phyloP scores from a whole-genome alignment of 495 filamentous ascomycete genomes.

The Aeminium ludgeri region DNA sequence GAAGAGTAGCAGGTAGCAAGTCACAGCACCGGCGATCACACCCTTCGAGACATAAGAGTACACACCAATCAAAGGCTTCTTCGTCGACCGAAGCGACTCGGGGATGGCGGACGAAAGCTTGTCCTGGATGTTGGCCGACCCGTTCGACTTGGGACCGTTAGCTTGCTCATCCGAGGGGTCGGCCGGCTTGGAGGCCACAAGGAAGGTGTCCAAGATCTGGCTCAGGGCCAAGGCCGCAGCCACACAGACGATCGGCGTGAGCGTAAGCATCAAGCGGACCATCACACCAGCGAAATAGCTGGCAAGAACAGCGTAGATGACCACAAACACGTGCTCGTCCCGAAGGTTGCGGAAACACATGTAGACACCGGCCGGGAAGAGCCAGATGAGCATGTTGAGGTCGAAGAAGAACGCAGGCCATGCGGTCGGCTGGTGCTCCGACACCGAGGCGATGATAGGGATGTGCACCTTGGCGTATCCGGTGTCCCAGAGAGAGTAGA shows the following conservation, averaged over 20 bases:
- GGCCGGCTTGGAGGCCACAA: constrained; percentile 29
- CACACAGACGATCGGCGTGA: constrained; percentile 94
- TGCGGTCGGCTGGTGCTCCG: constrained; percentile 98
- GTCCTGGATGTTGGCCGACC: constrained; percentile 26
- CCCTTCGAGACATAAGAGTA: constrained; percentile 66
- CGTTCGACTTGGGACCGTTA: constrained; percentile 34
- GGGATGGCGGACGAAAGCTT: constrained; percentile 23
- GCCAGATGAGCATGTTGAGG: constrained; percentile 93
- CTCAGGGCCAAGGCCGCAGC: constrained; percentile 81
- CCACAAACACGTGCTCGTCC: constrained; percentile 96
- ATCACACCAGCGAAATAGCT: constrained; percentile 99
- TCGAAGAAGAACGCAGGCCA: constrained; percentile 99
- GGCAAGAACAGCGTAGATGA: constrained; percentile 86
- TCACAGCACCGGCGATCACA: constrained; percentile 50
- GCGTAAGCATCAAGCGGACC: constrained; percentile 95
- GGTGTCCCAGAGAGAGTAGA: constrained; percentile 99
- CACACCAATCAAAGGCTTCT: constrained; percentile 62
- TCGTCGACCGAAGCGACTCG: constrained; percentile 47
- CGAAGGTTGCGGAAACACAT: constrained; percentile 87
- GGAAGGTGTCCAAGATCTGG: constrained; percentile 75
- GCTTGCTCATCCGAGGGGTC: neutral
- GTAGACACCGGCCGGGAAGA: constrained; percentile 97
- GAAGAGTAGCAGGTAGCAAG: constrained; percentile 74
- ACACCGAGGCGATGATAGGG: constrained; percentile 97
- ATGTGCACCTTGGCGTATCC: constrained; percentile 99